Evolutionary conservation across 257 asterid genomes (phyloP).

Genomic region (Paraleonurus japonicus): DNA sequence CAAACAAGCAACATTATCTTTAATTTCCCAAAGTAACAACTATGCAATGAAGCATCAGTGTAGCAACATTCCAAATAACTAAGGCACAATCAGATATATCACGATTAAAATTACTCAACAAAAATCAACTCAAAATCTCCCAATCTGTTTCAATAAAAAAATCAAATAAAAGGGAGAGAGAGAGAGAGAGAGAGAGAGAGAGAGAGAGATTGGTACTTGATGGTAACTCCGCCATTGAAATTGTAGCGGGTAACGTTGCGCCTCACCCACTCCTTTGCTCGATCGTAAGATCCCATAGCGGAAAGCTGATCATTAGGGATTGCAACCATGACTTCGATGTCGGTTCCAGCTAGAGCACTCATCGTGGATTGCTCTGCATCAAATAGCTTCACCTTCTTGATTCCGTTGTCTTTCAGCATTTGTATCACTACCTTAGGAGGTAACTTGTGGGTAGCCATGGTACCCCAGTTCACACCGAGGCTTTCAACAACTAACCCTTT

Average conservation of each 20-base stretch:
- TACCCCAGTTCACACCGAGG: conserved; percentile 82
- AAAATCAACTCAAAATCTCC: no score
- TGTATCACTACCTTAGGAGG: conserved; percentile 65
- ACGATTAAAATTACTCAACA: no score
- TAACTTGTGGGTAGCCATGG: conserved; percentile 70
- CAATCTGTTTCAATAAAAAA: no score
- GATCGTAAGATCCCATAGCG: conserved; percentile 45
- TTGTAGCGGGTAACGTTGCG: conserved; percentile 59
- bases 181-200: background rate
- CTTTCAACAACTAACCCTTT: conserved; percentile 32
- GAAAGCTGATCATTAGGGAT: conserved; percentile 76
- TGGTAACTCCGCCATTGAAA: conserved; percentile 68
- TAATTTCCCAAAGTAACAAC: background rate
- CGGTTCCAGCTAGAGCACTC: conserved; percentile 67
- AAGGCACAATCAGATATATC: background rate
- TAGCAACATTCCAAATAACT: background rate
- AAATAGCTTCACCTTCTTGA: conserved; percentile 65
- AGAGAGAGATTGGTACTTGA: no score
- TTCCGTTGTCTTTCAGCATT: conserved; percentile 58
- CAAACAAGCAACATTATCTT: no score
- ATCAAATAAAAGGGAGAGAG: background rate
- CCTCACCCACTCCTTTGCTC: conserved; percentile 70
- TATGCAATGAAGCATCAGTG: no score
- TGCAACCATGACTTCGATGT: conserved; percentile 73
- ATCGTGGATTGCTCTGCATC: conserved; percentile 65